phyloP scores from a whole-genome alignment of 768 basidiomycete species.

The Steccherinum ochraceum region DNA sequence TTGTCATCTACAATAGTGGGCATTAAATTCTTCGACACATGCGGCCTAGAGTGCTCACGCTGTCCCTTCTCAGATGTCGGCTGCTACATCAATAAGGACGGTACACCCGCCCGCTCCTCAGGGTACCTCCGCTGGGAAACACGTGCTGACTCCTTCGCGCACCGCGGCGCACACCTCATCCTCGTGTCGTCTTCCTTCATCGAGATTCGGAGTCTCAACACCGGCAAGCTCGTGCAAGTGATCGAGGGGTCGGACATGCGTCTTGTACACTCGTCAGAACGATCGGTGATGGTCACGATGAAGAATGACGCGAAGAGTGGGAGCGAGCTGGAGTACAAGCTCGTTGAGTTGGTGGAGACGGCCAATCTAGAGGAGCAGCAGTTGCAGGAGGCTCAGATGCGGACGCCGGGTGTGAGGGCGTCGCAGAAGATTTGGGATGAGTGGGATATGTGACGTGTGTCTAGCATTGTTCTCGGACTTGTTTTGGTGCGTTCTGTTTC shows the following conservation, averaged over 20 bases:
- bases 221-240: conserved; percentile 75
- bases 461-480: too few relatives aligned
- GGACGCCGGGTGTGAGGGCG: neutral
- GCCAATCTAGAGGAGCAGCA: conserved; percentile 39
- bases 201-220: conserved; percentile 61
- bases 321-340: conserved; percentile 34
- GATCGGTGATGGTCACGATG: conserved; percentile 59
- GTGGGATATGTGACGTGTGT: conserved; percentile 62
- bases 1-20: conserved; percentile 74
- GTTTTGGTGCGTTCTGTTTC: too few relatives aligned
- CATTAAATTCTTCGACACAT: conserved; percentile 6
- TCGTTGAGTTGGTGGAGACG: conserved; percentile 69
- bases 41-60: neutral
- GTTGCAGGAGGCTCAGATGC: conserved; percentile 23
- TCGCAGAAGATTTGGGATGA: conserved; percentile 56
- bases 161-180: conserved; percentile 57
- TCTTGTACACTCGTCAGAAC: conserved; percentile 44
- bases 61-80: conserved; percentile 48
- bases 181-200: conserved; percentile 72
- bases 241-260: conserved; percentile 69
- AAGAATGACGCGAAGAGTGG: conserved; percentile 22
- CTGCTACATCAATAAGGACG: conserved; percentile 69
- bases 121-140: conserved; percentile 78
- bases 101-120: conserved; percentile 52
- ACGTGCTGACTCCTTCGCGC: conserved; percentile 53